phyloP scores from a whole-genome alignment of 1,284 basidiomycete species.

The Inonotus hispidus region DNA sequence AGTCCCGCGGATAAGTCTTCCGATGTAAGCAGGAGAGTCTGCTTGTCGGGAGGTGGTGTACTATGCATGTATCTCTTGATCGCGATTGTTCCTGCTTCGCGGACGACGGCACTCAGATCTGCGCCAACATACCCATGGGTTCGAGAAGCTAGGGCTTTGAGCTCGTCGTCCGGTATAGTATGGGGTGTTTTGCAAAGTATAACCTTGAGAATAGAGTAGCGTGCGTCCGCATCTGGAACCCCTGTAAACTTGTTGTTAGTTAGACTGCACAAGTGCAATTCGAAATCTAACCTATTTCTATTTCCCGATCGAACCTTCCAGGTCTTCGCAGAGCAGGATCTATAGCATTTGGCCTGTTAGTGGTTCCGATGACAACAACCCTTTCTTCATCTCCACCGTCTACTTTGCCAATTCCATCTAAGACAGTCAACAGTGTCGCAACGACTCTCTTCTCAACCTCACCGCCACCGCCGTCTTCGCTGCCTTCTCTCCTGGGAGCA shows the following conservation, averaged over 20 bases:
- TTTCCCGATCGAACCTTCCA: slow-evolving; percentile 93
- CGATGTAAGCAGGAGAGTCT: slow-evolving; percentile 44
- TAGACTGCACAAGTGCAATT: background rate
- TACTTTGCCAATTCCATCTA: slow-evolving; percentile 82
- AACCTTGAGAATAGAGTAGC: slow-evolving; percentile 80
- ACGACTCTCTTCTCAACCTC: slow-evolving; percentile 97
- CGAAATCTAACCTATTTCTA: slow-evolving; percentile 82
- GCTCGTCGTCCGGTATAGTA: slow-evolving; percentile 52
- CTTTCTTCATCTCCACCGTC: slow-evolving; percentile 39
- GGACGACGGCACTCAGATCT: slow-evolving; percentile 87
- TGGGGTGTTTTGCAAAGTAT: slow-evolving; percentile 81
- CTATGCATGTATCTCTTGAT: slow-evolving; percentile 75
- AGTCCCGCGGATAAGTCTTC: slow-evolving; percentile 71
- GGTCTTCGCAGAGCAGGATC: slow-evolving; percentile 94
- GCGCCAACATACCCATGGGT: slow-evolving; percentile 98
- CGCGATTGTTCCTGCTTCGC: slow-evolving; percentile 88
- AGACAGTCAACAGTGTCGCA: slow-evolving; percentile 88
- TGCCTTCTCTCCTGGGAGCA: slow-evolving; percentile 85
- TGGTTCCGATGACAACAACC: slow-evolving; percentile 95
- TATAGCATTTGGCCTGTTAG: slow-evolving; percentile 95
- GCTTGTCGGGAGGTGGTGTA: slow-evolving; percentile 20
- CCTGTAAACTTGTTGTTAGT: slow-evolving; percentile 40
- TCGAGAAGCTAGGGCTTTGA: slow-evolving; percentile 64
- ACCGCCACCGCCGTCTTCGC: slow-evolving; percentile 78
- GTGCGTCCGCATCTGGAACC: slow-evolving; percentile 81